These are phyloP conservation scores for Metahyphopichia silvanorum DNA, from an alignment of 805 yeast species.

Conservation along the genomic window DNA sequence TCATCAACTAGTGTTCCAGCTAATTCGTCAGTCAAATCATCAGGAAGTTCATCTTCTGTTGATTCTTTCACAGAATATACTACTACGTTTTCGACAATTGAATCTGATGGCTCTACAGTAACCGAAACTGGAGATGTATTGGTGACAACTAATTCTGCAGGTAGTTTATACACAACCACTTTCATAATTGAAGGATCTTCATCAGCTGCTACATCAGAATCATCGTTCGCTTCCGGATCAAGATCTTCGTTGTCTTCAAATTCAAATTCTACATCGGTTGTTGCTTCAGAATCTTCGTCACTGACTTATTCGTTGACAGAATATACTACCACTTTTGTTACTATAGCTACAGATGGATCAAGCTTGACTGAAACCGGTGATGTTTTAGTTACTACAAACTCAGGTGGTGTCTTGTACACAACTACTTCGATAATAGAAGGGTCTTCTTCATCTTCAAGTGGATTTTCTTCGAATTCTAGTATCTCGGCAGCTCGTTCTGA, in stretches of 20 bases:
- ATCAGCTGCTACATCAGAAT: too few relatives aligned
- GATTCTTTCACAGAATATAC: conserved; percentile 9
- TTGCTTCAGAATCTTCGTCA: too few relatives aligned
- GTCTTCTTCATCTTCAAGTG: too few relatives aligned
- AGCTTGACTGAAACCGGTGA: conserved; percentile 14
- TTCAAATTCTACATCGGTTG: too few relatives aligned
- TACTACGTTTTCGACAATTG: conserved; percentile 10
- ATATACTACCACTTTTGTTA: conserved; percentile 10
- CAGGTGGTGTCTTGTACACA: conserved; percentile 7
- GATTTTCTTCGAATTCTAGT: too few relatives aligned
- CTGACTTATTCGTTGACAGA: too few relatives aligned
- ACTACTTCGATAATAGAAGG: conserved; percentile 9
- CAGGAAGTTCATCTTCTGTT: conserved; percentile 7
- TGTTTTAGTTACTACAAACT: conserved; percentile 10
- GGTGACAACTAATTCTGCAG: conserved; percentile 10
- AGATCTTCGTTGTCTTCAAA: too few relatives aligned
- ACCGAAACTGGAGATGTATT: conserved; percentile 16
- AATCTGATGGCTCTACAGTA: conserved; percentile 8
- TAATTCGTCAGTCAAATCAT: conserved; percentile 5
- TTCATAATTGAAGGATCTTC: too few relatives aligned
- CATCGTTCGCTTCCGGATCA: too few relatives aligned
- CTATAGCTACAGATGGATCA: conserved; percentile 8
- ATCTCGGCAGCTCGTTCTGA: too few relatives aligned
- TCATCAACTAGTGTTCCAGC: conserved; percentile 7
- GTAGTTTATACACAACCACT: conserved; percentile 9